Percentiles rank a stretch among this genome's conserved stretches.
phyloP scores from a whole-genome alignment of 2,329 filamentous ascomycete genomes.

The Aspergillus japonicus region DNA sequence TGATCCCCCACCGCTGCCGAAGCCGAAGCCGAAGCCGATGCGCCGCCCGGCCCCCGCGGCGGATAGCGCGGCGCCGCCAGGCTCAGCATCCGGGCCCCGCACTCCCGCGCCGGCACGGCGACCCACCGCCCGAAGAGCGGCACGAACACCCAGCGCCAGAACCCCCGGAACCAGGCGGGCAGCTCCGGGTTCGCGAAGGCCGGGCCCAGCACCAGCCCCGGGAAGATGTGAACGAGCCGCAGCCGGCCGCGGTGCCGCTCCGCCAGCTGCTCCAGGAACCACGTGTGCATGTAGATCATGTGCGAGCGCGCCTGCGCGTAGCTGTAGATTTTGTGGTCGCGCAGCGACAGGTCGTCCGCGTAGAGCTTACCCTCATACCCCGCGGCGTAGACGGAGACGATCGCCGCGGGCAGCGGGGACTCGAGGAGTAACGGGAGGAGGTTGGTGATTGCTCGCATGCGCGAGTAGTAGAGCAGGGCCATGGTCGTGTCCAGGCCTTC shows the following conservation, averaged over 20 bases:
- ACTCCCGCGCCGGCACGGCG: neutral
- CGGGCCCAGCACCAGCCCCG: conserved; percentile 6
- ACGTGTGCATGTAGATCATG: conserved; percentile 9
- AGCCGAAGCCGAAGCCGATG: no score
- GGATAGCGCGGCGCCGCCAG: conserved; percentile 5
- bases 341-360: conserved; percentile 6
- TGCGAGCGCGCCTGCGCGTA: conserved; percentile 5
- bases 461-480: conserved; percentile 10
- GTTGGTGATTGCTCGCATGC: conserved; percentile 4
- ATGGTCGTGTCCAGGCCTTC: conserved; percentile 9
- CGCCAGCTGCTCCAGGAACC: conserved; percentile 4
- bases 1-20: no score
- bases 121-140: neutral
- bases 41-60: neutral
- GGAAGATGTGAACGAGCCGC: conserved; percentile 7
- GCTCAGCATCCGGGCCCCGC: conserved; percentile 2
- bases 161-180: conserved; percentile 3
- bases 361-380: conserved; percentile 3
- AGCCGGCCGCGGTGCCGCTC: conserved; percentile 1
- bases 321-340: neutral
- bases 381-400: conserved; percentile 6
- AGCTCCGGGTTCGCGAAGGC: neutral
- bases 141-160: conserved; percentile 6
- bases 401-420: conserved; percentile 1
- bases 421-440: conserved; percentile 8